A percentile compares a stretch with the other conserved stretches of the same genome.
These are phyloP conservation scores for Lasiosphaeria miniovina DNA, from an alignment of 495 filamentous ascomycete species.

Conservation along the genomic window DNA sequence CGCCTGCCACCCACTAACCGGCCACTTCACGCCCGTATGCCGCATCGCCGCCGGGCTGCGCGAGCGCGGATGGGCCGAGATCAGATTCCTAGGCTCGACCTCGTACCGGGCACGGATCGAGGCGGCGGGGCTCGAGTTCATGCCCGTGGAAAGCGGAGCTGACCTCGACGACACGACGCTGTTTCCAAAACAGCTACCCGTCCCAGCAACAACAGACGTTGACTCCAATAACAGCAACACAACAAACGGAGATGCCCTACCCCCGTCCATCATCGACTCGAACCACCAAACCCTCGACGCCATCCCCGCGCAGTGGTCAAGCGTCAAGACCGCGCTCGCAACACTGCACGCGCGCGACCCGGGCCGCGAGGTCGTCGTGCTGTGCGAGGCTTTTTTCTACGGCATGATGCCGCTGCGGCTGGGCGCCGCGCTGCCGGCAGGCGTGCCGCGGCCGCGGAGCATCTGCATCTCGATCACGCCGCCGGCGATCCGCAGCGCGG, in stretches of 20 bases:
- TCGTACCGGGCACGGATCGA: constrained; percentile 27
- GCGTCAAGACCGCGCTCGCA: constrained; percentile 21
- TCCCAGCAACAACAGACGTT: background rate
- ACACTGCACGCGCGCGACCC: constrained; percentile 19
- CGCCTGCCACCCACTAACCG: constrained; percentile 28
- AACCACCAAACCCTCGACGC: constrained; percentile 21
- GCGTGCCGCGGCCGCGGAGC: constrained; percentile 11
- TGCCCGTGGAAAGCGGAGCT: constrained; percentile 28
- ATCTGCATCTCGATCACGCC: constrained; percentile 23
- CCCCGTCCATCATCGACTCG: constrained; percentile 20
- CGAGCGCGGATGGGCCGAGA: constrained; percentile 13
- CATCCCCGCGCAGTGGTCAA: constrained; percentile 26
- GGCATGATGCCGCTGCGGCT: constrained; percentile 24
- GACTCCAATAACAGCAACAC: constrained; percentile 3
- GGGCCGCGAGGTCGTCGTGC: constrained; percentile 19
- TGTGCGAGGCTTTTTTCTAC: constrained; percentile 31
- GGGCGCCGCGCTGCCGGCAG: constrained; percentile 16
- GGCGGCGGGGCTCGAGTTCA: constrained; percentile 27
- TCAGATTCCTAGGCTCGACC: constrained; percentile 30
- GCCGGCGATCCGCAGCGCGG: constrained; percentile 28
- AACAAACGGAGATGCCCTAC: constrained; percentile 18
- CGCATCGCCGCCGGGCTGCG: constrained; percentile 29
- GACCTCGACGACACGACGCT: constrained; percentile 29
- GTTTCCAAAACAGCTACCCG: constrained; percentile 11
- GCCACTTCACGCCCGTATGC: constrained; percentile 31